phyloP scores from a whole-genome alignment of 2,329 filamentous ascomycete species.

The Allantophomopsis lycopodina region DNA sequence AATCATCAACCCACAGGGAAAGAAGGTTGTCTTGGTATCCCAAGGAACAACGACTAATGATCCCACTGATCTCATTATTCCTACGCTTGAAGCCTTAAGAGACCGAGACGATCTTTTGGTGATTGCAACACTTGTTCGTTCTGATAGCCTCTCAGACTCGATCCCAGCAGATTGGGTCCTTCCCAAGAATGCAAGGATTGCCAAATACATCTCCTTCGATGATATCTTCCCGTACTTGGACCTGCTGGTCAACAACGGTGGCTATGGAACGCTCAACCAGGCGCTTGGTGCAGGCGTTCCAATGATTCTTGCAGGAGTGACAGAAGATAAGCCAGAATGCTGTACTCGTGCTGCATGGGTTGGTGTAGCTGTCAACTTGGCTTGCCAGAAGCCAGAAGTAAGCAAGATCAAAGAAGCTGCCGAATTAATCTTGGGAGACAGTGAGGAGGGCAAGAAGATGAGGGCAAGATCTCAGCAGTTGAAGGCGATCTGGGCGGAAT shows the following conservation, averaged over 20 bases:
- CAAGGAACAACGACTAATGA: conserved; percentile 20
- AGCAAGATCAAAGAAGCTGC: too few relatives aligned
- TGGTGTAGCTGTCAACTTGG: conserved; percentile 22
- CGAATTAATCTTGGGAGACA: too few relatives aligned
- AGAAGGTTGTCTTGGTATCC: conserved; percentile 21
- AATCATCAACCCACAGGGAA: conserved; percentile 26
- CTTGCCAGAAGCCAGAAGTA: conserved; percentile 2
- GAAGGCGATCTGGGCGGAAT: too few relatives aligned
- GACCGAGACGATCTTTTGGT: conserved; percentile 19
- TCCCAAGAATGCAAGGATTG: conserved; percentile 19
- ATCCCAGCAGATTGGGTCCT: conserved; percentile 15
- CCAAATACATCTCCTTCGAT: conserved; percentile 23
- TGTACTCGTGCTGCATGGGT: conserved; percentile 18
- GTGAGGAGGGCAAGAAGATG: too few relatives aligned
- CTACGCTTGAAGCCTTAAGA: conserved; percentile 20
- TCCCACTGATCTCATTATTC: conserved; percentile 19
- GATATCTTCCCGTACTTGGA: conserved; percentile 18
- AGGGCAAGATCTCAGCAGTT: too few relatives aligned
- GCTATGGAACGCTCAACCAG: conserved; percentile 22
- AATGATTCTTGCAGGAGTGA: conserved; percentile 18
- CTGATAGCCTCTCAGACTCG: conserved; percentile 12
- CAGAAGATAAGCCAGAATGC: conserved; percentile 21
- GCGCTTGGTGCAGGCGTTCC: conserved; percentile 18
- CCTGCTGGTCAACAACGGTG: conserved; percentile 22
- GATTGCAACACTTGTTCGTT: conserved; percentile 17